phyloP scores from a whole-genome alignment of 371 early-diverging fungal genomes.

The Mortierella sp. region DNA sequence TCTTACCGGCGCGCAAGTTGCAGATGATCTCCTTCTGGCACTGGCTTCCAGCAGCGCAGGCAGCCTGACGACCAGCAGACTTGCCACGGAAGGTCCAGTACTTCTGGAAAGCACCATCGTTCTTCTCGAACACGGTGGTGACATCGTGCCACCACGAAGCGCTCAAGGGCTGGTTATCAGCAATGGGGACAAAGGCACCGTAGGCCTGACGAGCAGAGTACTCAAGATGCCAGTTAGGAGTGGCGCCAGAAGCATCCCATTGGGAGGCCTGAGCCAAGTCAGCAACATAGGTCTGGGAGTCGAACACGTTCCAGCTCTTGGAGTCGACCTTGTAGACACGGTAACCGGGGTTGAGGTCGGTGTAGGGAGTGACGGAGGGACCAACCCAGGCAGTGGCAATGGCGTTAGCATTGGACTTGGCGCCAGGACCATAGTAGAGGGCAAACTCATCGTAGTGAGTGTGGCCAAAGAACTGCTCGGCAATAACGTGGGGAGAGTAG shows the following conservation, averaged over 20 bases:
- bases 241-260: constrained; percentile 44
- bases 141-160: constrained; percentile 72
- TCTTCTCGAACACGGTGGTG: constrained; percentile 58
- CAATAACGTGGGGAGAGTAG: constrained; percentile 69
- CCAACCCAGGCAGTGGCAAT: constrained; percentile 65
- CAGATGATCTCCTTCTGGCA: constrained; percentile 61
- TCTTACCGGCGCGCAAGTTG: constrained; percentile 64
- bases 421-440: constrained; percentile 59
- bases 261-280: constrained; percentile 57
- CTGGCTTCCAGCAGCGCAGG: constrained; percentile 52
- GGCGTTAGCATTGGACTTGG: constrained; percentile 57
- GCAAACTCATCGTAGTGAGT: constrained; percentile 68
- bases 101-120: constrained; percentile 55
- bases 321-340: constrained; percentile 66
- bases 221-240: constrained; percentile 67
- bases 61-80: constrained; percentile 50
- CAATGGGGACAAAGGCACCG: constrained; percentile 36
- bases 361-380: constrained; percentile 66
- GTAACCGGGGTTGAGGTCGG: constrained; percentile 65
- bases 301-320: constrained; percentile 67
- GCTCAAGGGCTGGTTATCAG: constrained; percentile 52
- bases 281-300: constrained; percentile 67
- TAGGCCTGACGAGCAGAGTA: constrained; percentile 67
- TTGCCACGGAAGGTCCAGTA: constrained; percentile 59
- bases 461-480: constrained; percentile 72